A percentile compares a stretch with the other conserved stretches of the same genome.
Evolutionary conservation across 306 rosid genomes (phyloP).

Genomic region (Casuarina glauca): DNA sequence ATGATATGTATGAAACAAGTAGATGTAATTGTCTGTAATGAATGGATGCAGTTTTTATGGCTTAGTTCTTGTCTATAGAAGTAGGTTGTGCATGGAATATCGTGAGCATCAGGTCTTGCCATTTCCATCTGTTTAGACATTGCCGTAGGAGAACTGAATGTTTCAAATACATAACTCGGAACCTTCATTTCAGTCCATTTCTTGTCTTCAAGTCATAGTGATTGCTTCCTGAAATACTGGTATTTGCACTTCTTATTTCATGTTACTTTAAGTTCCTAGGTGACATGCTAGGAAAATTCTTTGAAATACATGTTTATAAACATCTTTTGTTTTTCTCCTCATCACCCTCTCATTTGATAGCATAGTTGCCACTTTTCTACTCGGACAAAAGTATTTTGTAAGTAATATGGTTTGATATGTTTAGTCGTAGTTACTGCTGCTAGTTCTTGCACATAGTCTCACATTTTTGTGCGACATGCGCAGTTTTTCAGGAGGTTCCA

Average conservation of each 20-base stretch:
- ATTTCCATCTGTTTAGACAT: conserved; percentile 5
- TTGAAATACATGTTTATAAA: neutral
- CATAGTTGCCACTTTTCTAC: conserved; percentile 9
- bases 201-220: conserved; percentile 2
- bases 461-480: conserved; percentile 16
- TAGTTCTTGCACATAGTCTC: conserved; percentile 19
- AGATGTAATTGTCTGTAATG: conserved; percentile 1
- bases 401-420: conserved; percentile 4
- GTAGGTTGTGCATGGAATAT: neutral
- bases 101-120: neutral
- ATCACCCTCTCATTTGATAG: conserved; percentile 8
- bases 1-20: neutral
- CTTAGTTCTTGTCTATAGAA: conserved; percentile 1
- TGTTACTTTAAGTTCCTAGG: neutral
- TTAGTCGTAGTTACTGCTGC: conserved; percentile 3
- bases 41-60: neutral
- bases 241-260: neutral
- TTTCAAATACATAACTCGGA: neutral
- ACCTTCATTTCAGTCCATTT: conserved; percentile 19
- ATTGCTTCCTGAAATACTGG: neutral
- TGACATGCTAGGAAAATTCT: neutral
- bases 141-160: conserved; percentile 7
- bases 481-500: conserved; percentile 92
- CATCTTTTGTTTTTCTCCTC: neutral
- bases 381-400: neutral